A percentile compares a stretch with the other conserved stretches of the same genome.
These are phyloP conservation scores for Diatrype stigma DNA, from an alignment of 2,329 filamentous ascomycete species.

Conservation along the genomic window DNA sequence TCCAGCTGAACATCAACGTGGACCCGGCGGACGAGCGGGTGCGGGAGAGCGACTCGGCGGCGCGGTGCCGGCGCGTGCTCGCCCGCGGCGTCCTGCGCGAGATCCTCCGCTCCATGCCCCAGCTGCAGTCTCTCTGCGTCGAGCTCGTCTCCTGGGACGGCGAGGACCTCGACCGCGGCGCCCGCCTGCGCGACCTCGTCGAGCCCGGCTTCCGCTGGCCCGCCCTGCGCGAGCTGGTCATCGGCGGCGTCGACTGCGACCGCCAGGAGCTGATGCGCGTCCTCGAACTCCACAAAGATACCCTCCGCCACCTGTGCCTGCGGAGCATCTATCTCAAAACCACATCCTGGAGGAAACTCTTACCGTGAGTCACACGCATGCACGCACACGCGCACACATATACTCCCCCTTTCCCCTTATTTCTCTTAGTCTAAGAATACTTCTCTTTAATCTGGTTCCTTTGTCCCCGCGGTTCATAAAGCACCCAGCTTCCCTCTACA, in stretches of 20 bases:
- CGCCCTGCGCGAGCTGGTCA: conserved; percentile 15
- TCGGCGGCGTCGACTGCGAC: conserved; percentile 19
- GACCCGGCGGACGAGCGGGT: conserved; percentile 5
- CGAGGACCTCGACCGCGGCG: conserved; percentile 7
- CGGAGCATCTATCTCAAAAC: conserved; percentile 15
- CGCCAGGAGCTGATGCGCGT: conserved; percentile 19
- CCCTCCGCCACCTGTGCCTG: conserved; percentile 20
- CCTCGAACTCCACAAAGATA: conserved; percentile 20
- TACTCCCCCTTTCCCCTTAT: background rate
- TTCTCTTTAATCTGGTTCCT: no score
- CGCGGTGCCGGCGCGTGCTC: conserved; percentile 13
- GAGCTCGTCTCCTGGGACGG: conserved; percentile 11
- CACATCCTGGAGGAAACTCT: conserved; percentile 22
- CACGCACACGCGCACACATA: background rate
- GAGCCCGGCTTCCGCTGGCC: conserved; percentile 20
- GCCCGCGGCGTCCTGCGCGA: conserved; percentile 17
- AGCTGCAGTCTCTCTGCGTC: conserved; percentile 18
- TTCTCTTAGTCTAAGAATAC: background rate
- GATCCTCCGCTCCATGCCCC: conserved; percentile 19
- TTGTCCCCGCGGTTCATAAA: no score
- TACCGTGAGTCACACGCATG: conserved; percentile 6
- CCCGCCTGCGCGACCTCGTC: conserved; percentile 16
- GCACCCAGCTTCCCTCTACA: no score
- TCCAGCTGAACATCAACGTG: conserved; percentile 18
- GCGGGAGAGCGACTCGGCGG: conserved; percentile 4